phyloP scores from a whole-genome alignment of 495 filamentous ascomycete genomes.

The Oleoguttula mirabilis region DNA sequence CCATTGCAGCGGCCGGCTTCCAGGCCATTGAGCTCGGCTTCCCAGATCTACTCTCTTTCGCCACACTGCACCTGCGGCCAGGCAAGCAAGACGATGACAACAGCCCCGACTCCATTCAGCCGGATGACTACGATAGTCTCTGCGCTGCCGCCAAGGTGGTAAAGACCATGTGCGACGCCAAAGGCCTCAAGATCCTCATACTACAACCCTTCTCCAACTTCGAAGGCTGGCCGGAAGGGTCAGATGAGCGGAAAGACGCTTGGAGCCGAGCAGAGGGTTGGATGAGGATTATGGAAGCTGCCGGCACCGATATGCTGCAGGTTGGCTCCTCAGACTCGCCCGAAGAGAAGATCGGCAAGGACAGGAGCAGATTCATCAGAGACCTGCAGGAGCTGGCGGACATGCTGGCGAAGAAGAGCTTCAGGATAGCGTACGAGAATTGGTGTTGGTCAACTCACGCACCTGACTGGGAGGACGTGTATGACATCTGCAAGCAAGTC shows the following conservation, averaged over 20 bases:
- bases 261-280: slow-evolving; percentile 54
- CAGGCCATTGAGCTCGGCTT: slow-evolving; percentile 62
- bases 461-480: slow-evolving; percentile 54
- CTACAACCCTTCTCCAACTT: slow-evolving; percentile 72
- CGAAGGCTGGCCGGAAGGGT: slow-evolving; percentile 58
- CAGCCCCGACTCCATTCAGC: slow-evolving; percentile 31
- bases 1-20: slow-evolving; percentile 56
- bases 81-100: neutral
- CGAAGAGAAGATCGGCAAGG: slow-evolving; percentile 35
- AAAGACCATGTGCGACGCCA: slow-evolving; percentile 38
- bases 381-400: slow-evolving; percentile 57
- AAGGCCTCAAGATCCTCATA: slow-evolving; percentile 52
- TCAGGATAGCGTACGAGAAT: slow-evolving; percentile 66
- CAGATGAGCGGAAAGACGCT: slow-evolving; percentile 48
- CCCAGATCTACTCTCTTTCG: slow-evolving; percentile 60
- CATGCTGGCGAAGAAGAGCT: slow-evolving; percentile 43
- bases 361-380: slow-evolving; percentile 38
- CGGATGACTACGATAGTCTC: slow-evolving; percentile 46
- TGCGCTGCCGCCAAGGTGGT: slow-evolving; percentile 41
- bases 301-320: slow-evolving; percentile 64
- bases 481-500: slow-evolving; percentile 50
- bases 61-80: slow-evolving; percentile 34
- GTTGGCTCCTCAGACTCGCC: slow-evolving; percentile 60
- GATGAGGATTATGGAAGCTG: slow-evolving; percentile 60
- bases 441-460: slow-evolving; percentile 75